Conservation (phyloP, 148 eudicot species). For the Camellia lanceoleosa region DNA sequence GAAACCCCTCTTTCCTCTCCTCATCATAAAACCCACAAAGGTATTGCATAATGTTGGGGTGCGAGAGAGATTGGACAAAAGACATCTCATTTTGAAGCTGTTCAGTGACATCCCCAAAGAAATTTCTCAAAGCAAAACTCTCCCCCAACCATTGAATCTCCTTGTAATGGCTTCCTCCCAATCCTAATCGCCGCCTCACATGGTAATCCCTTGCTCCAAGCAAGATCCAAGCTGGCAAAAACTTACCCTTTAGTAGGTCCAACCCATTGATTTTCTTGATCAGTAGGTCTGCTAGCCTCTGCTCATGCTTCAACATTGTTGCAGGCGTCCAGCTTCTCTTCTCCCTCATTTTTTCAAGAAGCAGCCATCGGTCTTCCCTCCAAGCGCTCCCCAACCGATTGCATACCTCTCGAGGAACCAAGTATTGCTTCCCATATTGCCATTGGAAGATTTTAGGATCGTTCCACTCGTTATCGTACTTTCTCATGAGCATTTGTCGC, state of each 20-base stretch:
- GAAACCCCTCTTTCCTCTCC: conserved; percentile 50
- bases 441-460: conserved; percentile 58
- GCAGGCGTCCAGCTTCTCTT: conserved; percentile 22
- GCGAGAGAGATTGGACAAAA: conserved; percentile 47
- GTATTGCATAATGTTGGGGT: conserved; percentile 49
- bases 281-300: conserved; percentile 39
- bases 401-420: conserved; percentile 51
- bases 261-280: conserved; percentile 32
- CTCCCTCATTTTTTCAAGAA: conserved; percentile 44
- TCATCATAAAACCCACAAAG: conserved; percentile 60
- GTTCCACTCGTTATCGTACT: conserved; percentile 56
- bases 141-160: conserved; percentile 79
- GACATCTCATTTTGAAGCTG: conserved; percentile 33
- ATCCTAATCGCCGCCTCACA: conserved; percentile 52
- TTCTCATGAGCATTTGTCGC: conserved; percentile 38
- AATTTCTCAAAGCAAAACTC: conserved; percentile 43
- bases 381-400: conserved; percentile 21
- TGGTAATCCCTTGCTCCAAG: conserved; percentile 49
- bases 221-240: conserved; percentile 35
- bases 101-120: conserved; percentile 41
- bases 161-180: conserved; percentile 44
- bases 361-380: conserved; percentile 58
- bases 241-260: conserved; percentile 15
- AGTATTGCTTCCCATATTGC: conserved; percentile 56
- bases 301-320: conserved; percentile 39